Percentiles rank a stretch among this genome's conserved stretches.
Conservation (phyloP, 164 flowering plant species). For the Nelumbo lutea region DNA sequence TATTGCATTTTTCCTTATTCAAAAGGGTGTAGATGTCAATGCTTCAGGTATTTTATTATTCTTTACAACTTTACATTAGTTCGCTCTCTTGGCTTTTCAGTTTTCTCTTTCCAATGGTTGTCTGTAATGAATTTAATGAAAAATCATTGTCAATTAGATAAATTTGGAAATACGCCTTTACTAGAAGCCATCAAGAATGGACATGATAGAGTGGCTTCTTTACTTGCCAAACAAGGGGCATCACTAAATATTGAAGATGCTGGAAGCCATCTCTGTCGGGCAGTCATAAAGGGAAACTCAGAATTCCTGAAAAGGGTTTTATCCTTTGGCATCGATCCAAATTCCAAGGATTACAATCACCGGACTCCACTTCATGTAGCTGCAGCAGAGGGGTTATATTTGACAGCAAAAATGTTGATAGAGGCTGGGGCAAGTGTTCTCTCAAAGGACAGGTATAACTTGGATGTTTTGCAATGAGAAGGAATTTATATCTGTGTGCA, state of each 20-base stretch:
- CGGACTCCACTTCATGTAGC: slow-evolving; percentile 92
- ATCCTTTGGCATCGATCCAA: slow-evolving; percentile 70
- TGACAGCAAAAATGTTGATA: slow-evolving; percentile 64
- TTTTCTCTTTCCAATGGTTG: not conserved
- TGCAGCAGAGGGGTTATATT: slow-evolving; percentile 64
- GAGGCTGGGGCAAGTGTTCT: slow-evolving; percentile 86
- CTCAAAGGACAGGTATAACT: slow-evolving; percentile 70
- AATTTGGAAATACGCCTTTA: slow-evolving; percentile 80
- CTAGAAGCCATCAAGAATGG: slow-evolving; percentile 82
- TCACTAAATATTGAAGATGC: slow-evolving; percentile 51
- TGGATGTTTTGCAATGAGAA: not conserved
- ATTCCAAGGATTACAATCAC: slow-evolving; percentile 73
- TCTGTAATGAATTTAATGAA: slow-evolving; percentile 1
- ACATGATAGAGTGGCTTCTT: slow-evolving; percentile 66
- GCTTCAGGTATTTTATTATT: slow-evolving; percentile 33
- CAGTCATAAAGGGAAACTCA: slow-evolving; percentile 61
- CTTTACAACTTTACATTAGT: not conserved
- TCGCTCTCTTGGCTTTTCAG: not conserved
- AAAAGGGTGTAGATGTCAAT: slow-evolving; percentile 41
- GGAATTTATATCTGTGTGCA: not conserved
- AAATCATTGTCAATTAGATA: slow-evolving; percentile 39
- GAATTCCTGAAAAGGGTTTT: slow-evolving; percentile 68
- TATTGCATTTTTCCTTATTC: slow-evolving; percentile 38
- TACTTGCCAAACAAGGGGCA: slow-evolving; percentile 69
- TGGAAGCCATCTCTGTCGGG: slow-evolving; percentile 60